These are phyloP conservation scores for Sporothrix sp. DNA, from an alignment of 2,329 filamentous ascomycete species.

Conservation along the genomic window DNA sequence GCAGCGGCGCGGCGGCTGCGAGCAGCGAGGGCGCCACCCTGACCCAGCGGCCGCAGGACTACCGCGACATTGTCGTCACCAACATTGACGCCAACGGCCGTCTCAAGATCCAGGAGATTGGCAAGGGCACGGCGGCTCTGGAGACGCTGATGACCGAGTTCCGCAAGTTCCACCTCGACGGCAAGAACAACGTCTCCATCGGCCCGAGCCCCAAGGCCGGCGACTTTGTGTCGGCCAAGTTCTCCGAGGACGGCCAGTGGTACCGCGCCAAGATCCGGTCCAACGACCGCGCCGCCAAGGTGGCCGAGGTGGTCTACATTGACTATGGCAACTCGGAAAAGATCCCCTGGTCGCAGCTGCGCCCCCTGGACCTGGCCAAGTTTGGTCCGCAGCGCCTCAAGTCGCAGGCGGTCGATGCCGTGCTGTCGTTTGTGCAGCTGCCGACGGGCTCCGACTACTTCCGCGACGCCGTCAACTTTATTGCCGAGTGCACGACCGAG, in stretches of 20 bases:
- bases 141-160: conserved; percentile 86
- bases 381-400: conserved; percentile 77
- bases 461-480: conserved; percentile 63
- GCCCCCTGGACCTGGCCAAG: conserved; percentile 66
- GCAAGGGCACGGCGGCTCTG: conserved; percentile 73
- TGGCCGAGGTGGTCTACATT: conserved; percentile 84
- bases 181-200: conserved; percentile 66
- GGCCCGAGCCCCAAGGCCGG: conserved; percentile 75
- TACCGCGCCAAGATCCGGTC: conserved; percentile 85
- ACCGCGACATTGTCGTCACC: conserved; percentile 87
- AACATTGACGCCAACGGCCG: conserved; percentile 74
- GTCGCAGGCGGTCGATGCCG: conserved; percentile 77
- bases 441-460: conserved; percentile 72
- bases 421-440: conserved; percentile 81
- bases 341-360: conserved; percentile 73
- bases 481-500: conserved; percentile 64
- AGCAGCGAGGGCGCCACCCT: conserved; percentile 36
- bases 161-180: conserved; percentile 79
- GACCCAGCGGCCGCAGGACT: conserved; percentile 65
- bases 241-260: conserved; percentile 83
- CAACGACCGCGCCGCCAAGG: conserved; percentile 84
- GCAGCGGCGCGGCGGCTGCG: conserved; percentile 29
- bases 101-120: conserved; percentile 86
- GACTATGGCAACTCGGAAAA: conserved; percentile 95
- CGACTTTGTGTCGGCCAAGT: conserved; percentile 83